phyloP scores from a whole-genome alignment of 192 early-diverging fungal genomes.

The Helicostylum pulchrum region DNA sequence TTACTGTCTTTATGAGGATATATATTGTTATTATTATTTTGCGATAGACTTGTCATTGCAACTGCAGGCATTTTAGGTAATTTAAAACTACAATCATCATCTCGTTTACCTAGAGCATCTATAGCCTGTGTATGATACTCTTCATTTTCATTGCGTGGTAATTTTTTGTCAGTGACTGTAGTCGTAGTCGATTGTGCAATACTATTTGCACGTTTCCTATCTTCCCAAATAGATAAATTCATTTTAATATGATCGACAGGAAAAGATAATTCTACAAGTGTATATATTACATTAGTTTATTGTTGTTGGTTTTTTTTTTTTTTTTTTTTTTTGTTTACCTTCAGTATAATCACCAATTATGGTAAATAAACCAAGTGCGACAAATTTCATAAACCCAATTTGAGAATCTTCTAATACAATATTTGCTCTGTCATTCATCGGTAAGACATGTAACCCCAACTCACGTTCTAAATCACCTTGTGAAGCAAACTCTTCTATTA shows the following conservation, averaged over 20 bases:
- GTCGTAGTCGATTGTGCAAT: background rate
- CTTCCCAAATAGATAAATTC: conserved; percentile 25
- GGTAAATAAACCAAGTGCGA: conserved; percentile 52
- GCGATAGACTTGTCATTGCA: conserved; percentile 9
- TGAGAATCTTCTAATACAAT: conserved; percentile 45
- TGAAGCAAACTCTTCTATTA: conserved; percentile 66
- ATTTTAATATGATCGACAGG: conserved; percentile 29
- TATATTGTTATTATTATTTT: background rate
- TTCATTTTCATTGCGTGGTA: background rate
- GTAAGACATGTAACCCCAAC: conserved; percentile 55
- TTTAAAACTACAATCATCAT: background rate
- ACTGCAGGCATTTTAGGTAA: conserved; percentile 16
- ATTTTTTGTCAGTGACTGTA: background rate
- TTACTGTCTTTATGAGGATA: background rate
- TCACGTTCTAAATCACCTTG: conserved; percentile 73
- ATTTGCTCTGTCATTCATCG: conserved; percentile 49
- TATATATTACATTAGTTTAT: background rate
- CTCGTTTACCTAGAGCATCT: background rate
- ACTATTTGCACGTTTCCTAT: conserved; percentile 10
- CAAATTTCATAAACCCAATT: conserved; percentile 47
- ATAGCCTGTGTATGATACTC: background rate
- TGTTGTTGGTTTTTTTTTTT: background rate
- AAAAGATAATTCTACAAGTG: conserved; percentile 30
- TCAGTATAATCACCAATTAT: conserved; percentile 24
- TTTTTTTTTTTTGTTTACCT: conserved; percentile 7